Evolutionary conservation across 2,329 filamentous ascomycete species (phyloP).

Genomic region (Aspergillus sp.): DNA sequence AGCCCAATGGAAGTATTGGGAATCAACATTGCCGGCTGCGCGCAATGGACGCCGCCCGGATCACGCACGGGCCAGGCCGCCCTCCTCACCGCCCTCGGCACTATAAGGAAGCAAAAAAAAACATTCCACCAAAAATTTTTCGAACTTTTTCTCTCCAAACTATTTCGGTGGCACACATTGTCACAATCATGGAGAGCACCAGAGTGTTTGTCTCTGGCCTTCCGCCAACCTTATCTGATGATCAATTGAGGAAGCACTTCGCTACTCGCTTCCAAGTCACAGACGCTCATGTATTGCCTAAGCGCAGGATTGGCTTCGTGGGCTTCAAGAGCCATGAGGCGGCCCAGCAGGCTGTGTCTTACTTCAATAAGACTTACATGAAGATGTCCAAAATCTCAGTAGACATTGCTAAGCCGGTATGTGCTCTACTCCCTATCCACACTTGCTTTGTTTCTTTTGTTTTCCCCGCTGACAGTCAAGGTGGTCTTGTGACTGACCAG

Average conservation of each 20-base stretch:
- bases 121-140: constrained; percentile 21
- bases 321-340: constrained; percentile 84
- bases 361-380: constrained; percentile 94
- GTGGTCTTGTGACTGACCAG: constrained; percentile 45
- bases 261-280: constrained; percentile 75
- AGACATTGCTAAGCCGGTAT: constrained; percentile 80
- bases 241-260: constrained; percentile 88
- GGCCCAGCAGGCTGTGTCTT: constrained; percentile 81
- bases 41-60: constrained; percentile 15
- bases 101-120: constrained; percentile 36
- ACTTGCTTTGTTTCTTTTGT: constrained; percentile 14
- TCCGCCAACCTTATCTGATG: constrained; percentile 80
- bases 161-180: constrained; percentile 6
- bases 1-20: constrained; percentile 7
- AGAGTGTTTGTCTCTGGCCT: constrained; percentile 72
- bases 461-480: constrained; percentile 35
- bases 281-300: constrained; percentile 86
- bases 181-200: constrained; percentile 69
- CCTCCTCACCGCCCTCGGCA: constrained; percentile 37
- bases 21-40: constrained; percentile 13
- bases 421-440: constrained; percentile 29
- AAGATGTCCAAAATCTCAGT: constrained; percentile 93
- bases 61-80: constrained; percentile 29
- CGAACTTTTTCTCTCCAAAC: constrained; percentile 13
- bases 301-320: constrained; percentile 91